Evolutionary conservation across 148 eudicot genomes (phyloP), one percentile per base, ranked within the genome.

Genomic region (Polygonum maritimum): DNA sequence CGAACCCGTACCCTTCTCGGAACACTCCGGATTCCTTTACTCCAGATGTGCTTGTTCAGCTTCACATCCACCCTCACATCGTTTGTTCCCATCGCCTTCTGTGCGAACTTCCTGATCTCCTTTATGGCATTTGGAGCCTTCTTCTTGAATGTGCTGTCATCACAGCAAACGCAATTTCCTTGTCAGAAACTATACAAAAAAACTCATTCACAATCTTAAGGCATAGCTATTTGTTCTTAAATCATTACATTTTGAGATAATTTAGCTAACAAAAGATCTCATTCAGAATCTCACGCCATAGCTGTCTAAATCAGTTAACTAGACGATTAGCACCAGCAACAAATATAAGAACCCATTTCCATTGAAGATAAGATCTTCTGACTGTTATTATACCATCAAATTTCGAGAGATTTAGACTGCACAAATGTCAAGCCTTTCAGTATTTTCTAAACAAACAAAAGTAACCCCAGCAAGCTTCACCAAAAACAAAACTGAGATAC

Each of bases 11-110:
- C 77, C 36, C 98, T 82, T 82, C 98, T 88, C 2, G 97, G 97
- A 16, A 93, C 98, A 85, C 97, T 87, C 73, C 94, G 76, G 78
- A 93, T 91, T 7, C 98, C 98, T 31, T 90, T 80, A 86, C 98
- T 89, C 98, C 98, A 93, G 35, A 93, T 80, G 45, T 89, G 83
- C 60, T 91, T 91, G 91, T 91, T 91, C 62, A 91, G 84, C 85
- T 89, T 91, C 47, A 91, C 92, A n/a, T 91, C 96, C 40, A 91
- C 89, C 80, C 96, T 82, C 26, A 91, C 91, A 71, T 91, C 96
- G 77, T 82, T 89, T 26, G 90, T 91, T 7, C 92, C 96, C 96
- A 89, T 89, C 18, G 96, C 92, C 51, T 85, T 89, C 54, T 85
- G 82, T 5, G 96, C 88, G 76, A 91, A 93, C 80, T 86, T 88